Percentiles rank a stretch among this genome's conserved stretches.
Conservation (phyloP, 352 stramenopile genomes). For the Globisporangium polare region DNA sequence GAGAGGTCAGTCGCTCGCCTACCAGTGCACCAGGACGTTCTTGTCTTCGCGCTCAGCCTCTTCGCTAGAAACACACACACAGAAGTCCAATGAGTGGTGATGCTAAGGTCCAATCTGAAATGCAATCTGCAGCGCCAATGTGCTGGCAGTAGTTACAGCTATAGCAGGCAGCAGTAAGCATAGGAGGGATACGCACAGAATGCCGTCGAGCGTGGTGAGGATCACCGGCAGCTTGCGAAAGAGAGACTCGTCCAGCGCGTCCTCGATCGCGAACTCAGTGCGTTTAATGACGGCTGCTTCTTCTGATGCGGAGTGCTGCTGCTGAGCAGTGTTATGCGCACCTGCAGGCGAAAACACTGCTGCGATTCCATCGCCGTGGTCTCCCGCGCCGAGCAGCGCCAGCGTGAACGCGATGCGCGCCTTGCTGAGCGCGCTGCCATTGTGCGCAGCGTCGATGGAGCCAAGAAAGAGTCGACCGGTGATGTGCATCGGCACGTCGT, state of each 20-base stretch:
- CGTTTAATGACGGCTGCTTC: conserved; percentile 6
- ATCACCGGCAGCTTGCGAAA: conserved; percentile 40
- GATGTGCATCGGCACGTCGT: conserved; percentile 61
- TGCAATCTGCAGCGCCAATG: too few species aligned
- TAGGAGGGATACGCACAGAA: conserved; percentile 28
- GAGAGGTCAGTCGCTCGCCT: background rate
- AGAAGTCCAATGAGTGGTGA: too few species aligned
- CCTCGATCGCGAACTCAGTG: conserved; percentile 39
- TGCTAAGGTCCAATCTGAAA: too few species aligned
- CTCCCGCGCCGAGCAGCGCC: conserved; percentile 28
- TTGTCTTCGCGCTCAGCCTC: conserved; percentile 25
- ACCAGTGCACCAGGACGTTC: conserved; percentile 79
- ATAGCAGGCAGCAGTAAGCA: background rate
- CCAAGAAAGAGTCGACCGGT: conserved; percentile 42
- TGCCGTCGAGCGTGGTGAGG: conserved; percentile 25
- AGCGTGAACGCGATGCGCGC: conserved; percentile 39
- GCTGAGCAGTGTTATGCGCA: too few species aligned
- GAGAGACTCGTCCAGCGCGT: conserved; percentile 48
- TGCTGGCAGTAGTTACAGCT: background rate
- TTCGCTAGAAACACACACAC: too few species aligned
- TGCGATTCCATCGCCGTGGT: conserved; percentile 1
- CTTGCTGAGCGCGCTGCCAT: conserved; percentile 27
- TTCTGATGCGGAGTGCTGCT: conserved; percentile 1
- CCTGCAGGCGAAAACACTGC: background rate
- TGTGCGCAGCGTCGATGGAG: conserved; percentile 65